These are phyloP conservation scores for Leccinum pellstonianum DNA, from an alignment of 768 basidiomycete species.

Conservation along the genomic window DNA sequence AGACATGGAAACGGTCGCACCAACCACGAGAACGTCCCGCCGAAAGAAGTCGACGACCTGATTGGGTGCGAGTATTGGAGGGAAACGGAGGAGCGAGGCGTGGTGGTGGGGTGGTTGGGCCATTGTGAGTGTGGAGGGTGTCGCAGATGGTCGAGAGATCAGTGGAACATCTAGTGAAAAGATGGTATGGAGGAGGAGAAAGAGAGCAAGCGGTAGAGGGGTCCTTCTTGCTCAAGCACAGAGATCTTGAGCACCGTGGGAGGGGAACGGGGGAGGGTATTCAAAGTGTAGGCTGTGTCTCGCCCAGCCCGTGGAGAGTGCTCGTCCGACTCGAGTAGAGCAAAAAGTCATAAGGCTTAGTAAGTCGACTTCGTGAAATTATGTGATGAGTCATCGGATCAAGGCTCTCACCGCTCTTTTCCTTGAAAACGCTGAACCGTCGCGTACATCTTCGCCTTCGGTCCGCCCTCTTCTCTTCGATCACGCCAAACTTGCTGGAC, in stretches of 20 bases:
- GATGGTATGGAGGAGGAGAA: not conserved
- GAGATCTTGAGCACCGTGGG: no score
- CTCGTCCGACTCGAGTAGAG: slow-evolving; percentile 32
- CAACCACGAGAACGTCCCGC: slow-evolving; percentile 14
- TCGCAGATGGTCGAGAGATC: slow-evolving; percentile 4
- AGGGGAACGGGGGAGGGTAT: no score
- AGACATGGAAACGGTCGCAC: not conserved
- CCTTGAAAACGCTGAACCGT: no score
- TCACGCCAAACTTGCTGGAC: no score
- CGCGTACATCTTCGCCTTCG: no score
- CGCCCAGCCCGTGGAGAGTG: no score
- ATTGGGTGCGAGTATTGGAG: slow-evolving; percentile 17
- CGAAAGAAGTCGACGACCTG: slow-evolving; percentile 30
- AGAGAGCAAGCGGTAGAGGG: not conserved
- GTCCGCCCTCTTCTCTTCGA: no score
- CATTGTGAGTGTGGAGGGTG: slow-evolving; percentile 10
- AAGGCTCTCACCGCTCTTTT: no score
- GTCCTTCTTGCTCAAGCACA: slow-evolving; percentile 9
- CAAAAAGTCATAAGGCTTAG: no score
- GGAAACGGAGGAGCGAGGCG: slow-evolving; percentile 26
- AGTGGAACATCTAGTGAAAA: not conserved
- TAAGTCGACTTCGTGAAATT: no score
- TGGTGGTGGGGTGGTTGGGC: slow-evolving; percentile 31
- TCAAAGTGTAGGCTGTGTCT: no score
- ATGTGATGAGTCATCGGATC: no score